A percentile compares a stretch with the other conserved stretches of the same genome.
These are phyloP conservation scores for Cryptosporidium xiaoi DNA, from an alignment of 169 alveolate species.

Conservation along the genomic window DNA sequence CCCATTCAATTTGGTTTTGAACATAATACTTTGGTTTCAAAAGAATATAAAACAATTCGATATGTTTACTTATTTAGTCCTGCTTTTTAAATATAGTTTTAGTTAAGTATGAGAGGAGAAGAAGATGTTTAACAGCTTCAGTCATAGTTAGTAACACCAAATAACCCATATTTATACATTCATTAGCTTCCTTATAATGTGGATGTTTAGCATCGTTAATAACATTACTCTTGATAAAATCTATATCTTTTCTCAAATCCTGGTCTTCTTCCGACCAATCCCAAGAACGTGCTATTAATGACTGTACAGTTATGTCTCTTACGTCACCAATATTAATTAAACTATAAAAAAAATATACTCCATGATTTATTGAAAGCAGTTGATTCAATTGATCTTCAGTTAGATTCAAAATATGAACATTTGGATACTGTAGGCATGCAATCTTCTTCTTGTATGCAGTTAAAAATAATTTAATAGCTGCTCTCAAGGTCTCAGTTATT, in stretches of 20 bases:
- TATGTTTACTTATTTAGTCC: neutral
- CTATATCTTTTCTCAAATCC: slow-evolving; percentile 45
- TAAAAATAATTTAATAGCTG: slow-evolving; percentile 33
- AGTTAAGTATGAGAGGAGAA: slow-evolving; percentile 54
- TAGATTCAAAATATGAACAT: neutral
- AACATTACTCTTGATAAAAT: neutral
- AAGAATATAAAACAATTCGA: too few relatives aligned
- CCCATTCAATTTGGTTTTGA: too few relatives aligned
- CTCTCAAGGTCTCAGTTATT: slow-evolving; percentile 42
- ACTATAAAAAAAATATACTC: slow-evolving; percentile 26
- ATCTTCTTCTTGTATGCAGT: slow-evolving; percentile 37
- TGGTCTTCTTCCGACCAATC: slow-evolving; percentile 64
- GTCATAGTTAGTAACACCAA: slow-evolving; percentile 42
- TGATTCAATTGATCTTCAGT: slow-evolving; percentile 30
- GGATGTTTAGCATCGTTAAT: neutral
- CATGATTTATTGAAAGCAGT: slow-evolving; percentile 15
- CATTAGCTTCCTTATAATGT: slow-evolving; percentile 1
- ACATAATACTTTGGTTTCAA: too few relatives aligned
- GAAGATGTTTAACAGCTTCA: slow-evolving; percentile 52
- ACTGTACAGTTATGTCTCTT: slow-evolving; percentile 54
- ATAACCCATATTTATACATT: slow-evolving; percentile 30
- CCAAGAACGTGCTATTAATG: slow-evolving; percentile 65
- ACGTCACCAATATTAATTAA: slow-evolving; percentile 22
- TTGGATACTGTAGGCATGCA: slow-evolving; percentile 15
- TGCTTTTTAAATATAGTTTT: slow-evolving; percentile 50